These are phyloP conservation scores for Mucor piriformis DNA, from an alignment of 371 early-diverging fungal genomes.

Conservation along the genomic window DNA sequence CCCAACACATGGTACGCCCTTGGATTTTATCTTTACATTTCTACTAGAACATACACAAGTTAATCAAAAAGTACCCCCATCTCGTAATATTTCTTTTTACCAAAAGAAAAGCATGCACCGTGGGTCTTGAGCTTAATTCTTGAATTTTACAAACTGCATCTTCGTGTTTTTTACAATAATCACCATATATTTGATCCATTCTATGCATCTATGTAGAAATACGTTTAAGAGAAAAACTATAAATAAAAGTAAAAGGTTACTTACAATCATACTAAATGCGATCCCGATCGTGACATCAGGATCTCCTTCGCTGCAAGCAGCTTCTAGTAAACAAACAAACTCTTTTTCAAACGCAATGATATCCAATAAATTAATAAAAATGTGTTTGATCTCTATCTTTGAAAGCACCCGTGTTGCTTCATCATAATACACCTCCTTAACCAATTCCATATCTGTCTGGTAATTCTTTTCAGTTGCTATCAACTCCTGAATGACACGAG, in stretches of 20 bases:
- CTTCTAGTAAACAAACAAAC: constrained; percentile 45
- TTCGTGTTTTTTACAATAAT: constrained; percentile 81
- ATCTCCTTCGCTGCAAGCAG: constrained; percentile 20
- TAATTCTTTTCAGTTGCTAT: constrained; percentile 71
- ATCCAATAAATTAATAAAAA: constrained; percentile 71
- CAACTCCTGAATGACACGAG: constrained; percentile 65
- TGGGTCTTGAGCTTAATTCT: constrained; percentile 55
- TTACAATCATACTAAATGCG: constrained; percentile 64
- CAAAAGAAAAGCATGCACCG: constrained; percentile 56
- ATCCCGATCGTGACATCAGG: constrained; percentile 48
- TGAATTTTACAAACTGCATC: constrained; percentile 62
- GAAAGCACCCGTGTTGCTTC: constrained; percentile 54
- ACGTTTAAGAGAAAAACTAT: neutral
- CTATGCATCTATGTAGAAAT: constrained; percentile 36
- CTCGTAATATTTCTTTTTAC: constrained; percentile 24
- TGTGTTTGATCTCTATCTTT: constrained; percentile 54
- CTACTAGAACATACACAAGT: constrained; percentile 16
- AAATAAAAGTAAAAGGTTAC: neutral
- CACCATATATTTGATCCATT: constrained; percentile 68
- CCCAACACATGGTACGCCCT: constrained; percentile 79
- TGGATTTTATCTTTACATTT: constrained; percentile 57
- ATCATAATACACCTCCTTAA: constrained; percentile 69
- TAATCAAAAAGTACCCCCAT: neutral
- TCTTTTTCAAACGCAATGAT: constrained; percentile 59
- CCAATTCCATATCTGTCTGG: constrained; percentile 70